phyloP scores from a whole-genome alignment of 306 rosid species.

The Citrullus mucosospermus region DNA sequence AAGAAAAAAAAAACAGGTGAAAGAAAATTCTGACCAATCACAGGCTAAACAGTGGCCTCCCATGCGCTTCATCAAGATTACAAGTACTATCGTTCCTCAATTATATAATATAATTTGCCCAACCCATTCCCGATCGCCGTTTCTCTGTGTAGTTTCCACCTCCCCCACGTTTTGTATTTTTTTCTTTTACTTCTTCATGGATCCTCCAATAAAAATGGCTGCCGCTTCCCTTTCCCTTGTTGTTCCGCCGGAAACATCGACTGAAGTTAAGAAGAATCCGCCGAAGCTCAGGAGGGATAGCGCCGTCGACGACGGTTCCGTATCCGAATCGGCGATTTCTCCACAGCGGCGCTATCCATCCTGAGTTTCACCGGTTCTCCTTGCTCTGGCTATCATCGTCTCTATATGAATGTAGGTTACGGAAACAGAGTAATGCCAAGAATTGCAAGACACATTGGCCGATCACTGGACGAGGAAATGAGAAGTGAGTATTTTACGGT shows the following conservation, averaged over 20 bases:
- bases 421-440: background rate
- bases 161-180: background rate
- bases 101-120: background rate
- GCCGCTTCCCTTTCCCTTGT: background rate
- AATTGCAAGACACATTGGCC: background rate
- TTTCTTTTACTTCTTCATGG: background rate
- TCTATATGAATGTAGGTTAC: background rate
- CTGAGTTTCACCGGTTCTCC: constrained; percentile 12
- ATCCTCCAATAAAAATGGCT: background rate
- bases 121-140: background rate
- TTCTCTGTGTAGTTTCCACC: background rate
- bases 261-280: constrained; percentile 5
- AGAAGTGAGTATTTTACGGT: background rate
- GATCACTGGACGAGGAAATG: background rate
- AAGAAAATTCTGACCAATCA: background rate
- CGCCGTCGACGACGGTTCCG: background rate
- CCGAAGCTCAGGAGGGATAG: constrained; percentile 19
- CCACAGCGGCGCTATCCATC: constrained; percentile 12
- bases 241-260: background rate
- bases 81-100: background rate
- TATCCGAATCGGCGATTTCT: background rate
- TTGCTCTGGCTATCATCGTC: background rate
- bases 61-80: background rate
- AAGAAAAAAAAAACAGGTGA: background rate
- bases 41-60: background rate